A percentile compares a stretch with the other conserved stretches of the same genome.
Conservation (phyloP, 352 stramenopile genomes). For the Pythium aquatile region DNA sequence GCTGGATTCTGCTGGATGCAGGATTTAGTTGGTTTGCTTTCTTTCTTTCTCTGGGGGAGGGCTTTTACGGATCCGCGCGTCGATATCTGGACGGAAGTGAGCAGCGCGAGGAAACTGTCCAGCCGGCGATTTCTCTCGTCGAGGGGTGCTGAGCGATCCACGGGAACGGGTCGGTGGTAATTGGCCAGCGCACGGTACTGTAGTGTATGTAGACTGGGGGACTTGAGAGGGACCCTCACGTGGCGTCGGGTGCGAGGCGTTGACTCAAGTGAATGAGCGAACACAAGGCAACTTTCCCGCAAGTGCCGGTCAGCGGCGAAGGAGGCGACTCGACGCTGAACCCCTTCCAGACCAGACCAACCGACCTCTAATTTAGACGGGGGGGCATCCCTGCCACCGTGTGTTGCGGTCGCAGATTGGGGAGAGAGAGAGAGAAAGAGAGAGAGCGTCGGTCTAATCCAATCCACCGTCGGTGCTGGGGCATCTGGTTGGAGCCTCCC, state of each 20-base stretch:
- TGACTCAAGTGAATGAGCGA: constrained; percentile 5
- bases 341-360: not conserved
- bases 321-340: constrained; percentile 4
- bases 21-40: not conserved
- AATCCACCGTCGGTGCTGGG: not conserved
- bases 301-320: not conserved
- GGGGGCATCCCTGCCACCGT: too few relatives aligned
- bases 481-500: constrained; percentile 5
- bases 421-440: not conserved
- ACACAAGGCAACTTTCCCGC: constrained; percentile 5
- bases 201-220: not conserved
- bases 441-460: not conserved
- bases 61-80: constrained; percentile 2
- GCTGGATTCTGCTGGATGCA: constrained; percentile 11
- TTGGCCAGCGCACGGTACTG: not conserved
- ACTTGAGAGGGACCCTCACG: constrained; percentile 1
- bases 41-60: not conserved
- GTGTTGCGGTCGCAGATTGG: not conserved
- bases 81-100: constrained; percentile 7
- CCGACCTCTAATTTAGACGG: not conserved
- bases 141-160: not conserved
- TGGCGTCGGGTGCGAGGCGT: not conserved
- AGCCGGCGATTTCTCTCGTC: not conserved
- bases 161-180: not conserved
- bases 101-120: constrained; percentile 1